These are phyloP conservation scores for Candida dajiaensis DNA, from an alignment of 805 yeast genomes.

Conservation along the genomic window DNA sequence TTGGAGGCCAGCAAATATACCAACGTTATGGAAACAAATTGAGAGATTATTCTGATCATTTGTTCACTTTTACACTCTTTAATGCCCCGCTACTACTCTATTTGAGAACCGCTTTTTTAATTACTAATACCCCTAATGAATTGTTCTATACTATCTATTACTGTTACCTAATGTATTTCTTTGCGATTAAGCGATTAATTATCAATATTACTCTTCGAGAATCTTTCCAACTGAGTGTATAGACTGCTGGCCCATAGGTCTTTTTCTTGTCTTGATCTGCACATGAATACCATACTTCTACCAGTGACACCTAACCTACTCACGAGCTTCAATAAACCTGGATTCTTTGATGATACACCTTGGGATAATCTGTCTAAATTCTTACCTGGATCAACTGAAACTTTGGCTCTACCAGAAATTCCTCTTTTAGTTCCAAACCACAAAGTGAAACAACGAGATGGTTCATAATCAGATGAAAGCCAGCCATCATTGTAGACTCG, in stretches of 20 bases:
- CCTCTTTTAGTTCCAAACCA: slow-evolving; percentile 72
- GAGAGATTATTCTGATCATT: neutral
- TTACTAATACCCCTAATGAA: neutral
- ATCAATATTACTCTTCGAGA: slow-evolving; percentile 13
- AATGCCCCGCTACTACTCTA: neutral
- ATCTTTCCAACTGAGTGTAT: slow-evolving; percentile 30
- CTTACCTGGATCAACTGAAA: neutral
- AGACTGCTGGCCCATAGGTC: slow-evolving; percentile 68
- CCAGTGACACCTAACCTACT: slow-evolving; percentile 63
- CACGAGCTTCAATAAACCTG: slow-evolving; percentile 39
- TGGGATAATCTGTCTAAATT: neutral
- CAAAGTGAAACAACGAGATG: slow-evolving; percentile 69
- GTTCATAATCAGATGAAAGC: slow-evolving; percentile 73
- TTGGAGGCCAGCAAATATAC: slow-evolving; percentile 6
- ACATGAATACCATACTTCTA: slow-evolving; percentile 64
- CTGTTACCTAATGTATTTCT: too few relatives aligned
- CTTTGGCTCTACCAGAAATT: slow-evolving; percentile 25
- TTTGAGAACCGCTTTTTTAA: neutral
- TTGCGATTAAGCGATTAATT: neutral
- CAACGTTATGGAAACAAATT: neutral
- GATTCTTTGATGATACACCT: slow-evolving; percentile 25
- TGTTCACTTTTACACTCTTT: neutral
- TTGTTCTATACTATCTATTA: too few relatives aligned
- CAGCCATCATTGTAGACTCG: slow-evolving; percentile 78
- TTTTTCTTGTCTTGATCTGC: slow-evolving; percentile 75